Conservation (phyloP, 2,329 filamentous ascomycete species). For the Endocalyx cinctus region DNA sequence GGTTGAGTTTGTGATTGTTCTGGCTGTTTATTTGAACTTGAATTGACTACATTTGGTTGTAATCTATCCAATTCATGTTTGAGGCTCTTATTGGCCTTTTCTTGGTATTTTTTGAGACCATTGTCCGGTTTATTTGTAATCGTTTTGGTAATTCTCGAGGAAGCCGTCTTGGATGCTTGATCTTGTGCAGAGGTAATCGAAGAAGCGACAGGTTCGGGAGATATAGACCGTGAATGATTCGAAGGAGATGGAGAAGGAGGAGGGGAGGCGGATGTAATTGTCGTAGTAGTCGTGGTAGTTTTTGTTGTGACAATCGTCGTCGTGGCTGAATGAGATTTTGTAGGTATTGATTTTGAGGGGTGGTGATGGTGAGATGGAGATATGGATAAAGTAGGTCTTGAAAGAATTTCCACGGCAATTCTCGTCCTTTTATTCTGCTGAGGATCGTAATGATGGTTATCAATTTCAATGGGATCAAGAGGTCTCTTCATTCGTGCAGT, state of each 20-base stretch:
- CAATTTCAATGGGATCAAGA: constrained; percentile 39
- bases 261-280: constrained; percentile 6
- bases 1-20: too few species aligned
- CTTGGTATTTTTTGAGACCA: constrained; percentile 44
- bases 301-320: constrained; percentile 15
- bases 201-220: too few species aligned
- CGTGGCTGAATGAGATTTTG: constrained; percentile 18
- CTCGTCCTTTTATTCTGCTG: constrained; percentile 49
- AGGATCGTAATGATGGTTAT: constrained; percentile 39
- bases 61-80: constrained; percentile 56
- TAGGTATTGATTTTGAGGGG: constrained; percentile 21
- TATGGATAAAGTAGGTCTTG: constrained; percentile 27
- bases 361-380: constrained; percentile 14
- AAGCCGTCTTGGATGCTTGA: constrained; percentile 17
- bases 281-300: constrained; percentile 12
- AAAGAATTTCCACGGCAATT: constrained; percentile 49
- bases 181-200: constrained; percentile 17
- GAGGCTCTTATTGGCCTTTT: constrained; percentile 58
- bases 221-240: too few species aligned
- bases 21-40: constrained; percentile 35
- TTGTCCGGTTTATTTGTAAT: too few species aligned
- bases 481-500: constrained; percentile 43
- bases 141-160: constrained; percentile 17
- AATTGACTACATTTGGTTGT: constrained; percentile 43
- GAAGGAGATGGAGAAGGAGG: constrained; percentile 7